Base-by-base conservation (phyloP, 75 land plant species). In the Gnetum montanum region DNA sequence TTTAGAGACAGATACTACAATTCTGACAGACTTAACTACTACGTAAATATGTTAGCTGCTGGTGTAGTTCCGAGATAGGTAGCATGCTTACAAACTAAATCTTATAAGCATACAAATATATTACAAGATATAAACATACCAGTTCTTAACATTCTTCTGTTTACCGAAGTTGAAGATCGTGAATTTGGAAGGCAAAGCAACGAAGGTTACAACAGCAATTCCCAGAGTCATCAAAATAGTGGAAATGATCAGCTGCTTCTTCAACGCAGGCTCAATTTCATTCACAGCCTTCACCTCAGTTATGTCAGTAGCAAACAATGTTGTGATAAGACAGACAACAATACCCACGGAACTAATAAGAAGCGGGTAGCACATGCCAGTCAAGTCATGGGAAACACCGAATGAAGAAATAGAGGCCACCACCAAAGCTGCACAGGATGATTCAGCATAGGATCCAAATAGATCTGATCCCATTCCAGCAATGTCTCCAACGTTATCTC, bases 381-480 rank as follows among this genome's bases (percentile, higher is more conserved):
- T 73, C 31, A 82, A 71, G 18, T 80, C 70, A 38, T 71, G 69
- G 51, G 71, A 62, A 12, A 62, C 67, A 16, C 86, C 85, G 52
- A 82, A 82, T 8, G 85, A 82, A 1, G 86, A 82, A 20, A 82
- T 82, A n/a, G n/a, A n/a, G n/a, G n/a, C n/a, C n/a, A n/a, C n/a
- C n/a, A n/a, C n/a, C 22, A 82, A 66, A 28, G 86, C 86, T 61
- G 77, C 72, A 70, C 86, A 83, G 1, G 86, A 66, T 41, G 86
- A 74, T 31, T 82, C 85, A 2, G 86, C 86, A 54, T 75, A 82
- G 35, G 86, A 82, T 1, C 87, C 87, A 66, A 84, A 84, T 29
- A 84, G 63, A 61, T 84, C 87, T 16, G 87, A 86, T 43, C 87
- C 87, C 87, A 84, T 84, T 13, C 87, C 87, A 54, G 87, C 87